Percentiles rank a stretch among this genome's conserved stretches.
These are phyloP conservation scores for Yamadazyma spencermartinsiae DNA, from an alignment of 1,139 yeast genomes.

Conservation along the genomic window DNA sequence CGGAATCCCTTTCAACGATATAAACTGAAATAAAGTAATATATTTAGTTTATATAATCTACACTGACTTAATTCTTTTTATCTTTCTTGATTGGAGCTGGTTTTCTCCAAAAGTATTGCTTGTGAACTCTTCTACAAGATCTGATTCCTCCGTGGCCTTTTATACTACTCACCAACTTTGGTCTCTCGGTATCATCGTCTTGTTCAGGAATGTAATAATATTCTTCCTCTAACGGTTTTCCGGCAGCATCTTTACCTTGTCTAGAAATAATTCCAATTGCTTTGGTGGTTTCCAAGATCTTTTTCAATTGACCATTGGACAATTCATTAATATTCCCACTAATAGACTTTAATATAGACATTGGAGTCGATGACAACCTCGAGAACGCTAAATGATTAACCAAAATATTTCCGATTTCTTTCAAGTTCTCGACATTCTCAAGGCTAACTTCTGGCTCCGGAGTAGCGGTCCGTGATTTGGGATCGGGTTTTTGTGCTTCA, in stretches of 20 bases:
- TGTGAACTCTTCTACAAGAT: slow-evolving; percentile 89
- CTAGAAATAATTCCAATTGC: slow-evolving; percentile 86
- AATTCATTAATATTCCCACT: slow-evolving; percentile 48
- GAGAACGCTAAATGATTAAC: slow-evolving; percentile 90
- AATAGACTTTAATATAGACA: slow-evolving; percentile 63
- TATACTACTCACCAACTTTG: slow-evolving; percentile 65
- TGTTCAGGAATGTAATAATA: slow-evolving; percentile 86
- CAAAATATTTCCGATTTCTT: slow-evolving; percentile 61
- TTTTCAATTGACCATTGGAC: slow-evolving; percentile 50
- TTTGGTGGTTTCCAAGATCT: slow-evolving; percentile 45
- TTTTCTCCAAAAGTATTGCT: slow-evolving; percentile 86
- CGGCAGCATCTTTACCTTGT: slow-evolving; percentile 94
- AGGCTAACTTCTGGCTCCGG: slow-evolving; percentile 23
- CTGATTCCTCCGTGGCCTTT: slow-evolving; percentile 84
- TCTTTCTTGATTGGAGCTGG: slow-evolving; percentile 55
- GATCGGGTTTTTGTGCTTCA: slow-evolving; percentile 7
- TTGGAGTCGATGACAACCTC: slow-evolving; percentile 81
- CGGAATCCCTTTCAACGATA: slow-evolving; percentile 30
- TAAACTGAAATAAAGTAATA: background rate
- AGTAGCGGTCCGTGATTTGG: background rate
- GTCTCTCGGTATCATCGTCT: slow-evolving; percentile 72
- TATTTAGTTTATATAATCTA: background rate
- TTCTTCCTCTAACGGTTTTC: slow-evolving; percentile 89
- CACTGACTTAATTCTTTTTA: slow-evolving; percentile 6
- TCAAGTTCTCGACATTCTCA: slow-evolving; percentile 36